Evolutionary conservation across 2,329 filamentous ascomycete genomes (phyloP).

Genomic region (Cryphonectria nitschkei): DNA sequence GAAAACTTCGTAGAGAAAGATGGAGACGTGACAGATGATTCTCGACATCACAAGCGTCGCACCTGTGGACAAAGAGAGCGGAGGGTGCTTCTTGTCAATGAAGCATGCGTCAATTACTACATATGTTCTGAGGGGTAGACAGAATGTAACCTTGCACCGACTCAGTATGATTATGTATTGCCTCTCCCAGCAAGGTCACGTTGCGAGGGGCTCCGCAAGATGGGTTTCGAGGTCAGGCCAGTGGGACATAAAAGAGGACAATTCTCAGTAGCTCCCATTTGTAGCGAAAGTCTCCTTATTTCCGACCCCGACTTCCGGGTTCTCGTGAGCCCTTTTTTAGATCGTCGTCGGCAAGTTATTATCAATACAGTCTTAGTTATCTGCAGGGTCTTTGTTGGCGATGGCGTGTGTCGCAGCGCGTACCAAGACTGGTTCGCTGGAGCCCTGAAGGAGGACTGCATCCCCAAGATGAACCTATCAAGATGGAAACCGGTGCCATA

Average conservation of each 20-base stretch:
- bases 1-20: no score
- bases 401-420: not conserved
- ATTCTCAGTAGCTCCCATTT: not conserved
- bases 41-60: no score
- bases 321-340: not conserved
- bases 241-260: not conserved
- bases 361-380: not conserved
- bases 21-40: no score
- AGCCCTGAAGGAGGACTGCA: not conserved
- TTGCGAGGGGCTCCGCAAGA: not conserved
- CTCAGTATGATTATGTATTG: not conserved
- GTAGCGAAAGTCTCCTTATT: not conserved
- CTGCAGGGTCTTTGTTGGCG: not conserved
- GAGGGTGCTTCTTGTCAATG: not conserved
- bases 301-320: not conserved
- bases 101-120: not conserved
- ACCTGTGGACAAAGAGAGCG: no score
- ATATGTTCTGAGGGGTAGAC: no score
- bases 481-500: not conserved
- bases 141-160: not conserved
- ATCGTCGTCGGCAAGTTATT: not conserved
- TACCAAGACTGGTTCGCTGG: not conserved
- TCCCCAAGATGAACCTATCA: constrained; percentile 7
- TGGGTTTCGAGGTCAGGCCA: not conserved
- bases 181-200: not conserved